Conservation (phyloP, 176 grass and related monocot genomes). For the Metroxylon sagu region DNA sequence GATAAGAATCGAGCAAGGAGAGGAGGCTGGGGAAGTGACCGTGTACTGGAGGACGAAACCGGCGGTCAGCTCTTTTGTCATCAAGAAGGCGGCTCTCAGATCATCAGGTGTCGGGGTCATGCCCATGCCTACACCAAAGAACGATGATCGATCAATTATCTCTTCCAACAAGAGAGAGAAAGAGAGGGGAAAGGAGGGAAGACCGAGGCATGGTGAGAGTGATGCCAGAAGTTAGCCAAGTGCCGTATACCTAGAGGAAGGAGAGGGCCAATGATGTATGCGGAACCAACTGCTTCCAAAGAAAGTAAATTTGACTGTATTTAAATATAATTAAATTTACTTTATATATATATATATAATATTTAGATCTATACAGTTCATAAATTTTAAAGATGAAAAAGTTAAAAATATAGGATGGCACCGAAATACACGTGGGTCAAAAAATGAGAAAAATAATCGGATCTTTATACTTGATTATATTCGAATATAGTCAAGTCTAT, state of each 20-base stretch:
- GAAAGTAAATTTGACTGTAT: no score
- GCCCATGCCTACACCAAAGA: conserved; percentile 57
- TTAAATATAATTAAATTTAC: no score
- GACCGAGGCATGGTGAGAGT: conserved; percentile 78
- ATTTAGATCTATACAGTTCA: no score
- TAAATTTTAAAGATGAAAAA: no score
- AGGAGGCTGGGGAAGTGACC: conserved; percentile 9
- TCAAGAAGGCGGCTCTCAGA: conserved; percentile 56
- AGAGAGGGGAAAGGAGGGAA: neutral
- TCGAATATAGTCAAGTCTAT: no score
- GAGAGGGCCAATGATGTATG: conserved; percentile 38
- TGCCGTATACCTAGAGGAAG: conserved; percentile 58
- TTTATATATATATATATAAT: no score
- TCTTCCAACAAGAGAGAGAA: neutral
- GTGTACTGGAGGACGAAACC: conserved; percentile 77
- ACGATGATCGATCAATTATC: neutral
- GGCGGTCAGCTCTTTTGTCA: conserved; percentile 70
- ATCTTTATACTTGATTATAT: no score
- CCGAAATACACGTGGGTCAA: no score
- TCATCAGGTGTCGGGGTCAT: conserved; percentile 79
- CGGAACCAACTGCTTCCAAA: conserved; percentile 47
- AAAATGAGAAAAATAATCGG: no score
- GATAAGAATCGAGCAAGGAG: no score
- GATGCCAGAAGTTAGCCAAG: conserved; percentile 43
- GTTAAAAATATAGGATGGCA: no score